Evolutionary conservation across 2,329 filamentous ascomycete species (phyloP).

Genomic region (Aureobasidium namibiae): DNA sequence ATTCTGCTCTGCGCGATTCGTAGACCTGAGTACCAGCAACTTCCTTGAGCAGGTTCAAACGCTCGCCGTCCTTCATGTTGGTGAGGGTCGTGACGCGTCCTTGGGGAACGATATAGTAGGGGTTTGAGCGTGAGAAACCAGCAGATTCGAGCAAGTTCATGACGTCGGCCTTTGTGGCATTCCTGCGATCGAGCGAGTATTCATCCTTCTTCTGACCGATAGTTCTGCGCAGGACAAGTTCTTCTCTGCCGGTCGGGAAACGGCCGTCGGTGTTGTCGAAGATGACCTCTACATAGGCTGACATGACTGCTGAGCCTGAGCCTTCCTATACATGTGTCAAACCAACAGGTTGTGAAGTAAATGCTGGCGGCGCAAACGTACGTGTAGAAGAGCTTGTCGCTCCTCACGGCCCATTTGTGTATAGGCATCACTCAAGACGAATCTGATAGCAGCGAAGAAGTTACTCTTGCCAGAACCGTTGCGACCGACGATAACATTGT

Average conservation of each 20-base stretch:
- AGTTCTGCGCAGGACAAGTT: slow-evolving; percentile 83
- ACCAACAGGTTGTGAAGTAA: background rate
- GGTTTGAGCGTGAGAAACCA: slow-evolving; percentile 93
- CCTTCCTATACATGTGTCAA: slow-evolving; percentile 54
- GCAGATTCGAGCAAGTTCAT: slow-evolving; percentile 93
- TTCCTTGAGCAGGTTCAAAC: slow-evolving; percentile 85
- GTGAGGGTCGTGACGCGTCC: slow-evolving; percentile 91
- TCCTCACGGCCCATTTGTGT: slow-evolving; percentile 93
- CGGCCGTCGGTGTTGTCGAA: slow-evolving; percentile 97
- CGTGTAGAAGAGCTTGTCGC: slow-evolving; percentile 86
- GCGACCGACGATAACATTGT: slow-evolving; percentile 96
- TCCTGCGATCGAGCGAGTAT: slow-evolving; percentile 95
- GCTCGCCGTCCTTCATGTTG: slow-evolving; percentile 96
- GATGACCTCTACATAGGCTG: slow-evolving; percentile 97
- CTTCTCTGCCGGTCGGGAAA: slow-evolving; percentile 85
- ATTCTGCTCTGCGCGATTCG: slow-evolving; percentile 83
- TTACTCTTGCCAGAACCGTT: slow-evolving; percentile 99
- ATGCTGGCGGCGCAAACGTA: slow-evolving; percentile 26
- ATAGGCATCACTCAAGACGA: slow-evolving; percentile 96
- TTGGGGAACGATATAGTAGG: slow-evolving; percentile 98
- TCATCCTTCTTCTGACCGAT: slow-evolving; percentile 98
- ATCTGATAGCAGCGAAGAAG: slow-evolving; percentile 98
- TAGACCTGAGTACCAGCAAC: slow-evolving; percentile 98
- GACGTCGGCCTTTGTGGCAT: slow-evolving; percentile 87
- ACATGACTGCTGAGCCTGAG: slow-evolving; percentile 95